Conservation (phyloP, 225 moss, liverwort and hornwort genomes). For the Polytrichum formosum region DNA sequence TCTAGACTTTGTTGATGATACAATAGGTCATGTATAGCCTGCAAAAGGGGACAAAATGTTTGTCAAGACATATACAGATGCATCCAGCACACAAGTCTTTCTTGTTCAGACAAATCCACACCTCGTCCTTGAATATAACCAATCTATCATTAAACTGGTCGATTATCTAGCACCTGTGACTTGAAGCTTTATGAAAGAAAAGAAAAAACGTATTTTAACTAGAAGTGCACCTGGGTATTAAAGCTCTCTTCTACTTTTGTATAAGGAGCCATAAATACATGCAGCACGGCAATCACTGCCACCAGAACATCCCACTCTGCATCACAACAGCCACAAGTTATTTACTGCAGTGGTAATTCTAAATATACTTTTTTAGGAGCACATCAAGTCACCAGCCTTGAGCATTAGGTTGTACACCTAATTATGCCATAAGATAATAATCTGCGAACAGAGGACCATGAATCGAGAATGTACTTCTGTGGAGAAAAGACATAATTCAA, state of each 20-base stretch:
- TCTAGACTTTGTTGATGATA: constrained; percentile 65
- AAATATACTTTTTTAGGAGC: constrained; percentile 7
- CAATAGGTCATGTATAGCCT: constrained; percentile 95
- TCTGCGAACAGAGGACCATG: background rate
- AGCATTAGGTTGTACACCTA: too few species aligned
- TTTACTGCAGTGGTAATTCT: constrained; percentile 9
- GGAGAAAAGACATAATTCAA: background rate
- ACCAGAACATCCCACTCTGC: constrained; percentile 84
- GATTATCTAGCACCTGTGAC: background rate
- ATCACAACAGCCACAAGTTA: constrained; percentile 9
- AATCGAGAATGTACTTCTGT: constrained; percentile 1
- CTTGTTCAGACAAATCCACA: too few species aligned
- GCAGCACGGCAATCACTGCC: constrained; percentile 56
- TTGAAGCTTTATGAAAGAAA: background rate
- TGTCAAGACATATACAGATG: too few species aligned
- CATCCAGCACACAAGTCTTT: too few species aligned
- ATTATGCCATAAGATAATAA: too few species aligned
- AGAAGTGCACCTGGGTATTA: constrained; percentile 68
- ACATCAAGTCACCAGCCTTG: background rate
- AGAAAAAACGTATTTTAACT: background rate
- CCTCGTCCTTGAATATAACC: too few species aligned
- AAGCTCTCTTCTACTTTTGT: constrained; percentile 99
- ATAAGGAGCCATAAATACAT: constrained; percentile 80
- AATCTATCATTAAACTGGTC: too few species aligned
- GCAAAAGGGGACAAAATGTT: constrained; percentile 13